phyloP scores from a whole-genome alignment of 148 eudicot genomes.

The Cornus kousa region DNA sequence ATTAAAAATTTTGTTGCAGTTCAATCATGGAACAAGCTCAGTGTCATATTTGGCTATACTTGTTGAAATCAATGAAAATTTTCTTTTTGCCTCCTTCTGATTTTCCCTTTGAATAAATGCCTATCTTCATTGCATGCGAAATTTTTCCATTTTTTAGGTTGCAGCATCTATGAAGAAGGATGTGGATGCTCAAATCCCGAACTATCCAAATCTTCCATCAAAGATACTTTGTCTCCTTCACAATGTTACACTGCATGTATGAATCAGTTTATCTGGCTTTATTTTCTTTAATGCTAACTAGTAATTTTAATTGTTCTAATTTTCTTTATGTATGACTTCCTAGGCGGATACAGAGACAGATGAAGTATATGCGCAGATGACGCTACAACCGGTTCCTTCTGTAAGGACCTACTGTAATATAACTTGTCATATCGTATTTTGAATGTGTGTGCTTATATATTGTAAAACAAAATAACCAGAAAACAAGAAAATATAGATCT shows the following conservation, averaged over 20 bases:
- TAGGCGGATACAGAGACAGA: constrained; percentile 99
- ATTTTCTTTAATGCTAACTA: neutral
- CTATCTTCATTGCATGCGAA: constrained; percentile 1
- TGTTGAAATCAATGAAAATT: constrained; percentile 1
- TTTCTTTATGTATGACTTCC: constrained; percentile 13
- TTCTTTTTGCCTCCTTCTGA: neutral
- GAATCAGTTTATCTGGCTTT: neutral
- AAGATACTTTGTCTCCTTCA: constrained; percentile 86
- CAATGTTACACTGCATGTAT: constrained; percentile 87
- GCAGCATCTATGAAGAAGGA: constrained; percentile 97
- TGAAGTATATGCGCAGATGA: constrained; percentile 99
- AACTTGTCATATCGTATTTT: neutral
- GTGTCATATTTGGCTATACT: neutral
- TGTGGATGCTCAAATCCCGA: constrained; percentile 83
- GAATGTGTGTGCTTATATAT: too few species aligned
- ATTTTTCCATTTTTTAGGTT: constrained; percentile 45
- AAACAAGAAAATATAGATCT: neutral
- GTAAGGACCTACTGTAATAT: constrained; percentile 37
- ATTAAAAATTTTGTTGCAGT: neutral
- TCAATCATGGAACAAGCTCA: neutral
- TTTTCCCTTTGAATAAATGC: neutral
- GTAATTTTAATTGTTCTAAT: neutral
- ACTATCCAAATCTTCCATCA: constrained; percentile 84
- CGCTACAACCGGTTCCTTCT: constrained; percentile 86
- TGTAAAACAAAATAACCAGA: neutral